Conservation (phyloP, 1,284 basidiomycete genomes). For the Papiliotrema laurentii region DNA sequence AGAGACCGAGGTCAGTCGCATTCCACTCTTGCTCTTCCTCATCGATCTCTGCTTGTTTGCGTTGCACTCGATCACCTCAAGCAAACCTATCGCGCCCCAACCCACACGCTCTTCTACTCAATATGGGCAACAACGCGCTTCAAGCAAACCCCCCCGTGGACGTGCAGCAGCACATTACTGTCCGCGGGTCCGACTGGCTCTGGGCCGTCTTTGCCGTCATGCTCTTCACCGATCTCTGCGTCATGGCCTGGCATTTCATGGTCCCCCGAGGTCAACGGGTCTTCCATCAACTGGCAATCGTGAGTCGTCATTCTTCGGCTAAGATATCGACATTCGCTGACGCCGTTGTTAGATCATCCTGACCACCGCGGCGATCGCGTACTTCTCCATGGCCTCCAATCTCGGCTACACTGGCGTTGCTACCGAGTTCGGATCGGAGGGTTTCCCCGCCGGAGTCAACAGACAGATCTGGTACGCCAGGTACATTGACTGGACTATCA, state of each 20-base stretch:
- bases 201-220: conserved; percentile 58
- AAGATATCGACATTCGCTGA: neutral
- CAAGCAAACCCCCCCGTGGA: conserved; percentile 21
- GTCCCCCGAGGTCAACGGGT: conserved; percentile 50
- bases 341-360: conserved; percentile 47
- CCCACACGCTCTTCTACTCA: neutral
- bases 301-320: conserved; percentile 8
- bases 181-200: conserved; percentile 47
- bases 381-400: conserved; percentile 60
- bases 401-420: conserved; percentile 55
- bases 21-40: too few relatives aligned
- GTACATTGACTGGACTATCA: conserved; percentile 60
- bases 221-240: conserved; percentile 47
- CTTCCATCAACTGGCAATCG: conserved; percentile 53
- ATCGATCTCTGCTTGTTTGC: too few relatives aligned
- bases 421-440: conserved; percentile 52
- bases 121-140: conserved; percentile 18
- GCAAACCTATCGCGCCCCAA: too few relatives aligned
- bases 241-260: conserved; percentile 49
- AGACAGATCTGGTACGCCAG: conserved; percentile 56
- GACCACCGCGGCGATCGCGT: conserved; percentile 49
- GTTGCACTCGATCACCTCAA: too few relatives aligned
- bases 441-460: conserved; percentile 32
- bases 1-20: too few relatives aligned
- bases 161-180: conserved; percentile 17